Conservation (phyloP, 202 grass and related monocot species). For the Dendrocalamus latiflorus region DNA sequence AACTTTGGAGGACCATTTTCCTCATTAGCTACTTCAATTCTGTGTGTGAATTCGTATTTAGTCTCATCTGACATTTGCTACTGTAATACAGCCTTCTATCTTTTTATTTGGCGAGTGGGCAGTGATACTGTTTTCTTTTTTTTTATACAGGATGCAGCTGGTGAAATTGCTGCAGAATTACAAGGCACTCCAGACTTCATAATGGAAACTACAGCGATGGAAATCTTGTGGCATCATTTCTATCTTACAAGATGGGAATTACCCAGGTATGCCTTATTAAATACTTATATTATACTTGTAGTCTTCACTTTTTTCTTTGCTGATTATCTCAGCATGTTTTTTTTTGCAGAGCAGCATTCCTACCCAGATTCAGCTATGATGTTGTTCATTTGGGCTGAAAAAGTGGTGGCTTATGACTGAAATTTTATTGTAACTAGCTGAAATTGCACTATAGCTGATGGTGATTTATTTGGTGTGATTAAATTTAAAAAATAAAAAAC, state of each 20-base stretch:
- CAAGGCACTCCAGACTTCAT: constrained; percentile 90
- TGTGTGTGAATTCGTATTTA: background rate
- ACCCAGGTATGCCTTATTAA: no score
- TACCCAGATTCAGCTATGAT: no score
- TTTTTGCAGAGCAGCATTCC: no score
- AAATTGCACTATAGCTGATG: no score
- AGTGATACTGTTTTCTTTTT: background rate
- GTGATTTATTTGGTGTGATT: no score
- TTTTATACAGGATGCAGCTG: background rate
- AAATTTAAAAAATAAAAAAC: no score
- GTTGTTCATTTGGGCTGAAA: background rate
- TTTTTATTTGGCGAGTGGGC: background rate
- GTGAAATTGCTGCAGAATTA: constrained; percentile 84
- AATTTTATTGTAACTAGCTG: no score
- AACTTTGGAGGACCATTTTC: background rate
- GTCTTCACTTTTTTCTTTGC: no score
- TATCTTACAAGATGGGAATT: constrained; percentile 61
- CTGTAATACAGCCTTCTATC: background rate
- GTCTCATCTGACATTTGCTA: background rate
- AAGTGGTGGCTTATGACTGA: no score
- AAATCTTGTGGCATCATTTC: constrained; percentile 95
- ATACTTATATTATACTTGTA: no score
- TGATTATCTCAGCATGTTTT: no score
- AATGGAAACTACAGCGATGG: constrained; percentile 97
- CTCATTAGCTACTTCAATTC: background rate